Base-by-base conservation (phyloP, 495 filamentous ascomycete genomes). In the Lophiotrema nucula region DNA sequence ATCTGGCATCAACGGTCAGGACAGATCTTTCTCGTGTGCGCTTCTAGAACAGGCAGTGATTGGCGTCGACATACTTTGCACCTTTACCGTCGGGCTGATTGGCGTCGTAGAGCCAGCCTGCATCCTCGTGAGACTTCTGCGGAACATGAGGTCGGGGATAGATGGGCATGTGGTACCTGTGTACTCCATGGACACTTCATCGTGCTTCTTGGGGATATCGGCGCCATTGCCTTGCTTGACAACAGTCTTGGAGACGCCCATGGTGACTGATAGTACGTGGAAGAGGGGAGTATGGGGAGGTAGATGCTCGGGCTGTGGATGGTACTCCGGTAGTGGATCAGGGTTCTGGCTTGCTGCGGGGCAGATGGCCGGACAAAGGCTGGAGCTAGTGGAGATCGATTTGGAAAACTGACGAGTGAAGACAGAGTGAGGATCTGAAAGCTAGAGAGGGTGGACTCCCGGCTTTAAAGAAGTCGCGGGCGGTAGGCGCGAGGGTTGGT, bases 101-200 rank as follows among this genome's bases (percentile, higher is more conserved):
- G 11, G 22, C 26, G 57, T 65, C 53, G 38, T 56, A 66, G 52
- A 68, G 45, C 55, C 53, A 68, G 15, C 65, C 65, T 63, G 47
- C 0, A 19, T 27, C 24, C 13, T 1, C n/a, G 53, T 56, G 1
- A 62, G 46, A 43, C 22, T 13, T 19, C 18, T 16, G 38, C 18
- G 3, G 13, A 15, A 42, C 2, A 35, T 52, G n/a, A 13, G n/a
- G 23, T 47, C 28, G 16, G 50, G 12, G 12, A 27, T 15, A 22
- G 15, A 15, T 16, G 37, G 4, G 58, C 1, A 24, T 18, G 13
- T 13, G 12, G 16, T 53, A 63, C 60, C 60, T 28, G 62, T 65
- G 55, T 68, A 68, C 43, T 65, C 61, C 57, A 65, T 61, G 13
- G 53, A 43, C 11, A 68, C 65, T 15, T 47, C 50, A 50, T 68